Evolutionary conservation across 2,329 filamentous ascomycete species (phyloP).

Genomic region (Fusarium beomiforme): DNA sequence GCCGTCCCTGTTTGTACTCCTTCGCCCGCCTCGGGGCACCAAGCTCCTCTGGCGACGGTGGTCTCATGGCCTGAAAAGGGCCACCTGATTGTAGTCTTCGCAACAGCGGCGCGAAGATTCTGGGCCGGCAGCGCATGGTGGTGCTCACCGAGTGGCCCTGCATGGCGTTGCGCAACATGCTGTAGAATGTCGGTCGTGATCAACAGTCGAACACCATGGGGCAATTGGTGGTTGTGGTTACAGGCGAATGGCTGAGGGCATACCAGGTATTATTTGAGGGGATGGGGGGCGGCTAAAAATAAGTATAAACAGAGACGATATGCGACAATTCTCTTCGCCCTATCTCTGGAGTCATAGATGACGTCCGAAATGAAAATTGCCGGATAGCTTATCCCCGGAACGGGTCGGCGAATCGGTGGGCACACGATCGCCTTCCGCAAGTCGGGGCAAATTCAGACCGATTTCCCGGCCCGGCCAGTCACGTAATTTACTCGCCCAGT

Average conservation of each 20-base stretch:
- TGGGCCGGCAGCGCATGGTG: constrained; percentile 44
- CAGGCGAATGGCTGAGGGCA: background rate
- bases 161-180: constrained; percentile 46
- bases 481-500: too few relatives aligned
- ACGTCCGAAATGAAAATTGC: constrained; percentile 40
- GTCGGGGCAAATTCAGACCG: constrained; percentile 23
- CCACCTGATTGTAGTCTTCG: constrained; percentile 47
- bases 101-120: constrained; percentile 58
- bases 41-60: constrained; percentile 81
- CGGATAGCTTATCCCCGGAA: constrained; percentile 38
- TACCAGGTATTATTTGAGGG: too few relatives aligned
- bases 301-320: background rate
- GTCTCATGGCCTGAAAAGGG: constrained; percentile 73
- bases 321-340: constrained; percentile 13
- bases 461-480: constrained; percentile 8
- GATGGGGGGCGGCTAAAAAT: too few relatives aligned
- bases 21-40: constrained; percentile 77
- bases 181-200: constrained; percentile 28
- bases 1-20: constrained; percentile 74
- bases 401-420: constrained; percentile 34
- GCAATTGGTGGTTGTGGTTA: background rate
- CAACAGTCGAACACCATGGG: constrained; percentile 22
- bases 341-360: constrained; percentile 24
- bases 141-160: constrained; percentile 37
- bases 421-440: constrained; percentile 27